phyloP scores from a whole-genome alignment of 148 eudicot species.

The Chenopodium quinoa region DNA sequence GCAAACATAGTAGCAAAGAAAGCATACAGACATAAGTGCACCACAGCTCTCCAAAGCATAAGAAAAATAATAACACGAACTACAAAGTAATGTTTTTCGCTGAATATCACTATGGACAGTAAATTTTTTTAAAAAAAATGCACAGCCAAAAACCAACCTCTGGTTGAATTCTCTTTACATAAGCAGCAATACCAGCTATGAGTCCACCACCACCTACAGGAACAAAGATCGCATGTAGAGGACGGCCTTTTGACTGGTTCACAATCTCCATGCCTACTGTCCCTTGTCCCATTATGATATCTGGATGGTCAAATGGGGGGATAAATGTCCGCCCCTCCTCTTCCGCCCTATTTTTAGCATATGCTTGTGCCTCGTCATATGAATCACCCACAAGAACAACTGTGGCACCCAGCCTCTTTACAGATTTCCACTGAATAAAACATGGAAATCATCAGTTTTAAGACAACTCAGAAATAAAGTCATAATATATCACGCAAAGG shows the following conservation, averaged over 20 bases:
- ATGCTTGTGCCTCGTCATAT: constrained; percentile 91
- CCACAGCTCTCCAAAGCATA: not conserved
- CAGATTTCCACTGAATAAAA: constrained; percentile 77
- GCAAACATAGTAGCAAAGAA: not conserved
- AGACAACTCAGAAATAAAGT: not conserved
- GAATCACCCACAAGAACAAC: constrained; percentile 93
- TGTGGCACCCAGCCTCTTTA: constrained; percentile 84
- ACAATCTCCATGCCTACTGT: constrained; percentile 96
- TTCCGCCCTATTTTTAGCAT: constrained; percentile 66
- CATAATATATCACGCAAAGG: not conserved
- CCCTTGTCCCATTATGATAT: constrained; percentile 88
- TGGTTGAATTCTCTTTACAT: constrained; percentile 83
- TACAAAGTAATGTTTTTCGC: not conserved
- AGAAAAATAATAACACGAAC: not conserved
- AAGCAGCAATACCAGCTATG: constrained; percentile 96
- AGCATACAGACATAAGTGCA: not conserved
- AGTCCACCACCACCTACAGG: constrained; percentile 98
- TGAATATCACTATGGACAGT: not conserved
- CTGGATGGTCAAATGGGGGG: constrained; percentile 97
- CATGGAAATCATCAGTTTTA: constrained; percentile 3
- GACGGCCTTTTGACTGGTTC: constrained; percentile 59
- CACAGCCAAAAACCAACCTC: constrained; percentile 44
- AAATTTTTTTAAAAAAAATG: not conserved
- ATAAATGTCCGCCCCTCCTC: constrained; percentile 83
- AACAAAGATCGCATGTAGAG: constrained; percentile 86